A percentile compares a stretch with the other conserved stretches of the same genome.
Evolutionary conservation across 495 filamentous ascomycete genomes (phyloP).

Genomic region (Annulohypoxylon stygium): DNA sequence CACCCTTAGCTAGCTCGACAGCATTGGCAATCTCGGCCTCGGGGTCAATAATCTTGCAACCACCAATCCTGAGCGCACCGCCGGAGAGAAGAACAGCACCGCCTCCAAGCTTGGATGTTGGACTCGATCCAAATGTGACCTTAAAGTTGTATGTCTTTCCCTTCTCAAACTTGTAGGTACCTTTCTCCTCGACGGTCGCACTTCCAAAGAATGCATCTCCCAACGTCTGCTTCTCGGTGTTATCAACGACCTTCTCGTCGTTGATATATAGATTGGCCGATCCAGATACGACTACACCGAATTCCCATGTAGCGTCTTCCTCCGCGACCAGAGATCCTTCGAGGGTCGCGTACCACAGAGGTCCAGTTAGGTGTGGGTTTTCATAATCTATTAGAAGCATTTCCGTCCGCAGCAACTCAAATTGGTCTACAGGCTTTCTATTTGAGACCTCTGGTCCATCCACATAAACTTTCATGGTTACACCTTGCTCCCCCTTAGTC

Average conservation of each 20-base stretch:
- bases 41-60: slow-evolving; percentile 67
- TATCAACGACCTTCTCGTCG: slow-evolving; percentile 75
- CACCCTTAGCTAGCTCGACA: slow-evolving; percentile 69
- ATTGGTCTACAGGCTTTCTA: slow-evolving; percentile 66
- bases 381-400: slow-evolving; percentile 74
- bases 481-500: slow-evolving; percentile 63
- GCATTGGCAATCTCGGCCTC: slow-evolving; percentile 73
- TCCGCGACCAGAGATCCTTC: slow-evolving; percentile 71
- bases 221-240: slow-evolving; percentile 69
- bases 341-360: slow-evolving; percentile 72
- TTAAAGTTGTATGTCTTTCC: slow-evolving; percentile 71
- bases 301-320: slow-evolving; percentile 63
- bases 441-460: slow-evolving; percentile 61
- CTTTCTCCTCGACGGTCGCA: slow-evolving; percentile 72
- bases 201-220: slow-evolving; percentile 73
- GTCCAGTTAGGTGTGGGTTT: slow-evolving; percentile 66
- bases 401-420: slow-evolving; percentile 66
- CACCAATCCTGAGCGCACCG: slow-evolving; percentile 75
- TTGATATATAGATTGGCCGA: slow-evolving; percentile 75
- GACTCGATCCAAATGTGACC: slow-evolving; percentile 74
- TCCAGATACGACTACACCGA: slow-evolving; percentile 77
- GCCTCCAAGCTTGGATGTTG: slow-evolving; percentile 70
- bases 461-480: slow-evolving; percentile 71
- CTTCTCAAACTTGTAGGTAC: slow-evolving; percentile 67
- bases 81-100: slow-evolving; percentile 68